Percentiles rank a stretch among this genome's conserved stretches.
Conservation (phyloP, 2,329 filamentous ascomycete species). For the Colletotrichum falcatum region DNA sequence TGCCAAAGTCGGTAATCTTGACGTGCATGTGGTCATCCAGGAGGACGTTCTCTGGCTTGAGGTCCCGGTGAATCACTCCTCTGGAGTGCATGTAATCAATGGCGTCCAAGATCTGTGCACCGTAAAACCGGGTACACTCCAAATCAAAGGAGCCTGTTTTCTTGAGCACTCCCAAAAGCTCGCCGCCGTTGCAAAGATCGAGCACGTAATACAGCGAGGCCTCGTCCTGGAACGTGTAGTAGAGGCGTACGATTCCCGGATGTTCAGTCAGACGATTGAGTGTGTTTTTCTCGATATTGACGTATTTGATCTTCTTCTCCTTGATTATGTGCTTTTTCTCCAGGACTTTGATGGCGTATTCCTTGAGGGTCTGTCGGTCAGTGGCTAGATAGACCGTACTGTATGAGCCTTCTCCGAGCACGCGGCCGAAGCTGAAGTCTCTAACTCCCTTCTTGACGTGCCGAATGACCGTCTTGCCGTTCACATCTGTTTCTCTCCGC, state of each 20-base stretch:
- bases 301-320: slow-evolving; percentile 99
- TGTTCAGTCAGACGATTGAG: slow-evolving; percentile 96
- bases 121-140: slow-evolving; percentile 94
- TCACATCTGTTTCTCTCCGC: slow-evolving; percentile 85
- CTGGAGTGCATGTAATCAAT: slow-evolving; percentile 98
- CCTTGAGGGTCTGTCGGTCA: slow-evolving; percentile 91
- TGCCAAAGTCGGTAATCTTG: slow-evolving; percentile 99
- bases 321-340: slow-evolving; percentile 99
- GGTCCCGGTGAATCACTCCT: slow-evolving; percentile 94
- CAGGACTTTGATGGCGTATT: slow-evolving; percentile 97
- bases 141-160: slow-evolving; percentile 94
- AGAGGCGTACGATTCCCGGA: slow-evolving; percentile 93
- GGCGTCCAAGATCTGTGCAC: slow-evolving; percentile 93
- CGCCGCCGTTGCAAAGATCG: slow-evolving; percentile 91
- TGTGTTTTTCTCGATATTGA: slow-evolving; percentile 99
- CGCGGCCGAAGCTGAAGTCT: slow-evolving; percentile 93
- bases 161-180: slow-evolving; percentile 92
- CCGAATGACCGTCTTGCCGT: slow-evolving; percentile 83
- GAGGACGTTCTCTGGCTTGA: slow-evolving; percentile 97
- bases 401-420: slow-evolving; percentile 96
- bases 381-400: slow-evolving; percentile 94
- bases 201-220: slow-evolving; percentile 96
- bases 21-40: slow-evolving; percentile 96
- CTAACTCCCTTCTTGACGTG: slow-evolving; percentile 97
- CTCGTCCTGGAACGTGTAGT: slow-evolving; percentile 99